Evolutionary conservation across 805 yeast genomes (phyloP).

Genomic region (Cyberlindnera maritima): DNA sequence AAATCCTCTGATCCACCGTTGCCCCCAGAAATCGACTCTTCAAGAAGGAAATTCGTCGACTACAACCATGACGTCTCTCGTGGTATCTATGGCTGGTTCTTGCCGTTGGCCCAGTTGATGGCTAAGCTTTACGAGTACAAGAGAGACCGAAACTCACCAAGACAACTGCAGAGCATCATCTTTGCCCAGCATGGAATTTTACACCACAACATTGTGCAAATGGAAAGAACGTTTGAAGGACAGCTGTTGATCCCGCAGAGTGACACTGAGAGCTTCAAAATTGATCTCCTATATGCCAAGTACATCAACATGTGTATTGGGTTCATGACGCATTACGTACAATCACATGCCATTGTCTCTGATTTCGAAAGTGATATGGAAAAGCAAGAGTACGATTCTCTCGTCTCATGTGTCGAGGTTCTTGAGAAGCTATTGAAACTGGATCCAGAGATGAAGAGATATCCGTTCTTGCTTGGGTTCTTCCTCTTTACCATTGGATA

Average conservation of each 20-base stretch:
- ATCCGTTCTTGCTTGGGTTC: constrained; percentile 23
- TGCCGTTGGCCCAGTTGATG: constrained; percentile 33
- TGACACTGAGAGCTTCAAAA: constrained; percentile 12
- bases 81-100: constrained; percentile 38
- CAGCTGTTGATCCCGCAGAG: constrained; percentile 11
- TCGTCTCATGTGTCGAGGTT: constrained; percentile 19
- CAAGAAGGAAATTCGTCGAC: constrained; percentile 26
- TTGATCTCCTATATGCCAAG: constrained; percentile 24
- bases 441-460: constrained; percentile 21
- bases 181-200: constrained; percentile 6
- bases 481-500: constrained; percentile 23
- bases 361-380: constrained; percentile 18
- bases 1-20: constrained; percentile 24
- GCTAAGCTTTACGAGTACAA: constrained; percentile 29
- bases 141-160: constrained; percentile 6
- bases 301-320: constrained; percentile 20
- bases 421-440: constrained; percentile 18
- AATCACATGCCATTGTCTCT: constrained; percentile 15
- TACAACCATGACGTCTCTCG: constrained; percentile 26
- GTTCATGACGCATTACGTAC: constrained; percentile 18
- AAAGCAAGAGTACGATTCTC: constrained; percentile 11
- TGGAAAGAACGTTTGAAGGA: constrained; percentile 9
- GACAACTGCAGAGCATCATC: not conserved
- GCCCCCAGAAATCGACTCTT: constrained; percentile 30
- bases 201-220: constrained; percentile 6